Conservation (phyloP, 306 rosid genomes). For the Cucumis hystrix region DNA sequence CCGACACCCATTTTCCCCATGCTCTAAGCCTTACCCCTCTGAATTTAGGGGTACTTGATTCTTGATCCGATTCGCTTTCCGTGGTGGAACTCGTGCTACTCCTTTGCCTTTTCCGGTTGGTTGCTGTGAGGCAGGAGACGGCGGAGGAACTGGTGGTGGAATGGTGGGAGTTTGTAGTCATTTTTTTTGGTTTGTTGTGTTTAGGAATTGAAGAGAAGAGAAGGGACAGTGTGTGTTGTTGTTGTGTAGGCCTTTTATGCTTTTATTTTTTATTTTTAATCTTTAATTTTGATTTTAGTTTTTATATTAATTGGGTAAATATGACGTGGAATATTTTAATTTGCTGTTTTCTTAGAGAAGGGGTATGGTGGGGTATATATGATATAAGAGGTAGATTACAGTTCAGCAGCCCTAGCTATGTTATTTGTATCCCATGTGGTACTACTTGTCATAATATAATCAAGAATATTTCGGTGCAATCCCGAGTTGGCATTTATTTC, state of each 20-base stretch:
- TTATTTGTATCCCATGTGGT: conserved; percentile 57
- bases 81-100: neutral
- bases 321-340: neutral
- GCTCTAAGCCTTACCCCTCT: conserved; percentile 3
- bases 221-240: neutral
- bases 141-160: conserved; percentile 12
- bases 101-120: neutral
- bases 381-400: conserved; percentile 14
- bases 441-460: conserved; percentile 8
- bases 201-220: neutral
- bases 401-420: conserved; percentile 21
- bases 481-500: too few species aligned
- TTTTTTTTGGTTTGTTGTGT: neutral
- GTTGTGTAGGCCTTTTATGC: neutral
- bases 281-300: neutral
- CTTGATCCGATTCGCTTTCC: neutral
- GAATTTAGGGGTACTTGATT: neutral
- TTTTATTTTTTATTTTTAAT: neutral
- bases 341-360: neutral
- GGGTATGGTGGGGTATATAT: neutral
- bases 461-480: too few species aligned
- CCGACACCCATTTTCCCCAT: conserved; percentile 15
- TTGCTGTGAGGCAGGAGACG: neutral
- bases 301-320: neutral
- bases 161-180: neutral